Base-by-base conservation (phyloP, 2,329 filamentous ascomycete genomes). In the Fusarium palustre region DNA sequence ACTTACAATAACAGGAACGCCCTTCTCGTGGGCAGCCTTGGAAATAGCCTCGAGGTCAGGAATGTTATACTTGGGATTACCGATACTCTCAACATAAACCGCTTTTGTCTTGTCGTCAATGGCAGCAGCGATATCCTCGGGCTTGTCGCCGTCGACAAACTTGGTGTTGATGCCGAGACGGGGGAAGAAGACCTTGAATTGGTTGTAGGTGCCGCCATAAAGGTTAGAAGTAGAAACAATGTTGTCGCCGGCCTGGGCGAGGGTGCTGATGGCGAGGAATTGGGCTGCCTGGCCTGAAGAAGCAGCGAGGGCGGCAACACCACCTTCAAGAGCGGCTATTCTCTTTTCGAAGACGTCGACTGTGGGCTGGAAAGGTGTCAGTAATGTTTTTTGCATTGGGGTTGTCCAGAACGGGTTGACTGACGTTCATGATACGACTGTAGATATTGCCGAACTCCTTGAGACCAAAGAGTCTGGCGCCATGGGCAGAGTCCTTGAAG, bases 381-480 rank as follows among this genome's bases (percentile, higher is more conserved):
- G 22, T 34, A 13, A 36, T 31, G 30, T 10, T 28, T n/a, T 2
- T 3, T 22, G 22, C 5, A 5, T 3, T 39, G 18, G n/a, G n/a
- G n/a, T 12, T n/a, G 31, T 12, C 36, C 11, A 38, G 16, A 22
- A 13, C 9, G 22, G 2, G 46, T 18, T 16, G 20, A 81, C 88
- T 77, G 76, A 93, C 92, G 81, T 98, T 97, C 91, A 92, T 93
- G 75, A 99, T 94, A 70, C 96, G 93, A 79, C 91, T 96, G 86
- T 99, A 99, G 80, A 98, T 97, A 83, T 98, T 98, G 81, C 94
- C 96, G 76, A 93, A 92, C 82, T 98, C 94, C 84, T 98, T 97
- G 80, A 99, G 92, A 78, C 93, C 92, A 78, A 99, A 99, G 42
- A 99, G 90, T 79, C 94, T 90, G 58, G 96, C 96, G 66, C 93